These are phyloP conservation scores for Tricholoma terreum DNA, from an alignment of 768 basidiomycete species.

Conservation along the genomic window DNA sequence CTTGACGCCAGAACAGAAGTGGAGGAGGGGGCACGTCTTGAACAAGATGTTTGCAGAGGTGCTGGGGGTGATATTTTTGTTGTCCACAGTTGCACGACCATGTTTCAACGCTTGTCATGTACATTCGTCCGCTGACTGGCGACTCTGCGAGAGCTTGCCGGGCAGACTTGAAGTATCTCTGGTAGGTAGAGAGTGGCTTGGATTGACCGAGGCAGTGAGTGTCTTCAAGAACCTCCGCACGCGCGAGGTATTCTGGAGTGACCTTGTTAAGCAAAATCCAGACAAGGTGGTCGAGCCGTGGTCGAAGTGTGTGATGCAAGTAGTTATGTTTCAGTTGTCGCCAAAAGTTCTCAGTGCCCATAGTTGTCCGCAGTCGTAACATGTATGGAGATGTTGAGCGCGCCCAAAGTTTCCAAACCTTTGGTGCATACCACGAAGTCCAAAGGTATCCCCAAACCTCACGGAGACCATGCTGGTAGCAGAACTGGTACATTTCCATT, in stretches of 20 bases:
- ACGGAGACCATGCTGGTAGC: constrained; percentile 22
- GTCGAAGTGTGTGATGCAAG: constrained; percentile 22
- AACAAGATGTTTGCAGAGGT: constrained; percentile 33
- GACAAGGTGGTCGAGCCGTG: constrained; percentile 29
- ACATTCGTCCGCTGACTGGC: constrained; percentile 12
- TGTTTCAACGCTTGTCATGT: constrained; percentile 13
- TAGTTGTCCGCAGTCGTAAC: constrained; percentile 25
- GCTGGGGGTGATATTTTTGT: constrained; percentile 24
- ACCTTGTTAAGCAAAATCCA: constrained; percentile 27
- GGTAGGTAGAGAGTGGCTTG: constrained; percentile 19
- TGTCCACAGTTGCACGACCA: constrained; percentile 30
- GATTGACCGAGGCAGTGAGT: constrained; percentile 17
- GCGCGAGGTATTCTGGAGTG: constrained; percentile 19
- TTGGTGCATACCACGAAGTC: constrained; percentile 31
- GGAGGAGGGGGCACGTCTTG: constrained; percentile 20
- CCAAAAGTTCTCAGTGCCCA: constrained; percentile 32
- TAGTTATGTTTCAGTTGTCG: constrained; percentile 26
- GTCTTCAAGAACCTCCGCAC: constrained; percentile 11
- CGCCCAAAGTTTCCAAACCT: constrained; percentile 32
- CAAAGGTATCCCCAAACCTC: constrained; percentile 37
- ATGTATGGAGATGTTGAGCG: constrained; percentile 21
- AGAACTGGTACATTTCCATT: constrained; percentile 33
- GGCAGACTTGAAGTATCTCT: constrained; percentile 21
- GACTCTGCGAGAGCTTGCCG: constrained; percentile 15
- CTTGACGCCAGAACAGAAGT: constrained; percentile 15